Evolutionary conservation across 306 rosid species (phyloP), one percentile per base, ranked within the genome.

Genomic region (Castanea crenata): DNA sequence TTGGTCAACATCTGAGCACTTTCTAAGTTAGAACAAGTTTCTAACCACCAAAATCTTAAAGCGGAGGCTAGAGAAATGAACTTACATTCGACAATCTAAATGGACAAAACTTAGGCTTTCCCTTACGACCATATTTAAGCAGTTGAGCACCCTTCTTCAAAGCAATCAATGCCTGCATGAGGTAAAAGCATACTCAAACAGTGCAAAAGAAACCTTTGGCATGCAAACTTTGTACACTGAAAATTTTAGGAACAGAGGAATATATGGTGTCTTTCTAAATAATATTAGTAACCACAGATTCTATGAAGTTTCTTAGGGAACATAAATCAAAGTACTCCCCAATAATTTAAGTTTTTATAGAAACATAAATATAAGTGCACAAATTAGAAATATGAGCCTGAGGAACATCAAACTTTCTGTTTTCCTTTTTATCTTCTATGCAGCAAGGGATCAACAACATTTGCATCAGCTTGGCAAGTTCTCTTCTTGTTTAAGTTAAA

Each of bases 91-190:
- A 95, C 82, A 93, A 92, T 86, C 92, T 89, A 87, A 95, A 90
- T 13, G 96, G 93, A 83, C 91, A 95, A 85, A 93, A 95, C 91
- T 95, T 95, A 69, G 99, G 99, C 84, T 95, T 95, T 86, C 99
- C 99, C 84, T 95, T 93, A 49, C 98, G 97, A 86, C 99, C 99
- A 93, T 93, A 93, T 78, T 93, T 93, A 80, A 93, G 92, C 79
- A 95, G 89, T 78, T 93, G 99, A 79, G 99, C 87, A 79, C 99
- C 99, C 87, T 84, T 95, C 91, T 93, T 93, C 88, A 95, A 83
- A 78, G 94, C 89, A 83, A 91, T 80, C 84, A 93, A 70, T 56
- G 96, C 97, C 99, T 93, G 93, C 77, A 84, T 58, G 63, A 75
- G 76, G 75, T 76, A 73, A 38, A 84, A 18, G 61, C 3, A 76